Conservation (phyloP, 1,139 yeast species). For the Suhomyces guaymorum region DNA sequence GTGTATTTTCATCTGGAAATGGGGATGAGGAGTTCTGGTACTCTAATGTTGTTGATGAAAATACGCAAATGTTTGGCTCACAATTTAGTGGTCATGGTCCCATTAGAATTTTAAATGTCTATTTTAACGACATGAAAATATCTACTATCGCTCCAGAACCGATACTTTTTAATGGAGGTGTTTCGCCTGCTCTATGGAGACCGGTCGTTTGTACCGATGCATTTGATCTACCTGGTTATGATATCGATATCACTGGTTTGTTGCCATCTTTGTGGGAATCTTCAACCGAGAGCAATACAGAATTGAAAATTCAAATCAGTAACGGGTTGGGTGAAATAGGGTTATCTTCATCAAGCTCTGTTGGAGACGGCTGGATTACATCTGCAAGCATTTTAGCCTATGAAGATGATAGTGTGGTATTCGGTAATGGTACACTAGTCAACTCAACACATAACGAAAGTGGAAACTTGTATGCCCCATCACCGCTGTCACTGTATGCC, state of each 20-base stretch:
- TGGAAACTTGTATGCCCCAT: conserved; percentile 31
- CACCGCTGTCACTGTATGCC: conserved; percentile 27
- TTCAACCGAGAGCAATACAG: conserved; percentile 21
- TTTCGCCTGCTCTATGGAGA: conserved; percentile 76
- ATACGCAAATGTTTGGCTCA: conserved; percentile 17
- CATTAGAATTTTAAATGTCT: conserved; percentile 54
- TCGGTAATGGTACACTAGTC: conserved; percentile 41
- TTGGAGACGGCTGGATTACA: conserved; percentile 17
- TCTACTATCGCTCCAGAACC: conserved; percentile 56
- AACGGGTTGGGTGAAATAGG: conserved; percentile 56
- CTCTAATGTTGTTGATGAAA: conserved; percentile 57
- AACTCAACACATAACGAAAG: conserved; percentile 21
- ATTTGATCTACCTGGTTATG: conserved; percentile 67
- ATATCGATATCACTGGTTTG: conserved; percentile 65
- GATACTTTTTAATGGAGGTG: conserved; percentile 74
- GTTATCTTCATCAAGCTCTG: conserved; percentile 13
- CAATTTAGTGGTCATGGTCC: conserved; percentile 58
- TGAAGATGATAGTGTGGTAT: conserved; percentile 47
- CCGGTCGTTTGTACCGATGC: conserved; percentile 75
- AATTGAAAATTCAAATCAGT: conserved; percentile 50
- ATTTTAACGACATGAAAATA: conserved; percentile 49
- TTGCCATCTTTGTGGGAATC: conserved; percentile 61
- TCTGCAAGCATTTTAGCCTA: conserved; percentile 45
- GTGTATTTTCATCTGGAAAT: conserved; percentile 72
- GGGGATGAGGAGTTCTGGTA: conserved; percentile 87